Evolutionary conservation across 75 land plant species (phyloP).

Genomic region (Isoetes taiwanensis): DNA sequence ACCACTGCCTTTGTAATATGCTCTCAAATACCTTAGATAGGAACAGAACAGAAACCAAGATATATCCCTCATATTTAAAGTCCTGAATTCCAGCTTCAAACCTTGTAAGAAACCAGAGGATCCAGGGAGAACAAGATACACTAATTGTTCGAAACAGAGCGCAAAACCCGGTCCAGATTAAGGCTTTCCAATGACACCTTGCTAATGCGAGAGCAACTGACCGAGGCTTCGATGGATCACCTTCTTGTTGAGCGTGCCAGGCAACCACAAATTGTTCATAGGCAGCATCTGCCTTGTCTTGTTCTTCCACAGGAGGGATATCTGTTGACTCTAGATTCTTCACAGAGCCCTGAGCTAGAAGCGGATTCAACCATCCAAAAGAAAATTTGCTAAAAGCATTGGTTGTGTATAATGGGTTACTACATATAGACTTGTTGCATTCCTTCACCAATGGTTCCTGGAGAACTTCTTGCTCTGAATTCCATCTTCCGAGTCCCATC

Average conservation of each 20-base stretch:
- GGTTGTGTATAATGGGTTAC: too few relatives aligned
- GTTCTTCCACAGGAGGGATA: slow-evolving; percentile 34
- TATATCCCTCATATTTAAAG: slow-evolving; percentile 12
- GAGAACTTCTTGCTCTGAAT: too few relatives aligned
- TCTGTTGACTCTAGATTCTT: slow-evolving; percentile 38
- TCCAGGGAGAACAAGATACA: slow-evolving; percentile 28
- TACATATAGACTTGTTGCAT: too few relatives aligned
- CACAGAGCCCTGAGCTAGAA: slow-evolving; percentile 43
- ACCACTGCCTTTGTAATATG: slow-evolving; percentile 44
- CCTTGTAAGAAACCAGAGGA: slow-evolving; percentile 34
- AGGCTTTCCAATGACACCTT: slow-evolving; percentile 35
- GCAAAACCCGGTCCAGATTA: slow-evolving; percentile 24
- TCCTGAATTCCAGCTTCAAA: slow-evolving; percentile 18
- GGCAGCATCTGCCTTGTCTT: slow-evolving; percentile 33
- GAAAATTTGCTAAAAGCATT: slow-evolving; percentile 36
- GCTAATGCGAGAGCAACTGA: slow-evolving; percentile 19
- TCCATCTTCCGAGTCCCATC: too few relatives aligned
- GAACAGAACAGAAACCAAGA: slow-evolving; percentile 26
- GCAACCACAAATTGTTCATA: slow-evolving; percentile 19
- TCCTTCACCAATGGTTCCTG: too few relatives aligned
- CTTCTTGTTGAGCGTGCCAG: slow-evolving; percentile 26
- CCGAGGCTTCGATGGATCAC: background rate
- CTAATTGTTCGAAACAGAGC: slow-evolving; percentile 35
- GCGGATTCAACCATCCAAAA: slow-evolving; percentile 75
- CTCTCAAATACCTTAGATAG: slow-evolving; percentile 43